These are phyloP conservation scores for Hordeum marinum DNA, from an alignment of 176 grass and related monocot species.

Conservation along the genomic window DNA sequence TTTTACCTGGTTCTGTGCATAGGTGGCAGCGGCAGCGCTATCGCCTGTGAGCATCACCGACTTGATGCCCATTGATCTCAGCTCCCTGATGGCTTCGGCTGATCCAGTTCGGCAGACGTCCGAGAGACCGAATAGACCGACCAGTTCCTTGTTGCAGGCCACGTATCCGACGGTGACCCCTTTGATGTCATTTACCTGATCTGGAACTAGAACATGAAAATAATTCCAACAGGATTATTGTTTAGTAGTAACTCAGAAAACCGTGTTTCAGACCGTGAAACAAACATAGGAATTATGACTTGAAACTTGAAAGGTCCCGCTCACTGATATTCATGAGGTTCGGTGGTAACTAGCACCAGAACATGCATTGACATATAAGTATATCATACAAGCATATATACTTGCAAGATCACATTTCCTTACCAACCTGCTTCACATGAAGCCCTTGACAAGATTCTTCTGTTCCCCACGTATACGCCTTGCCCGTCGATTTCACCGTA, in stretches of 20 bases:
- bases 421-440: constrained; percentile 70
- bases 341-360: neutral
- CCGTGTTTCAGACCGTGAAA: neutral
- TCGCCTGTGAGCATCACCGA: constrained; percentile 95
- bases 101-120: constrained; percentile 84
- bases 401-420: neutral
- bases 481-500: constrained; percentile 77
- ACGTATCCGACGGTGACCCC: constrained; percentile 73
- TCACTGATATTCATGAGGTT: neutral
- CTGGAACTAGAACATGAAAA: too few relatives aligned
- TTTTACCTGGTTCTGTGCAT: constrained; percentile 81
- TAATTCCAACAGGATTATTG: too few relatives aligned
- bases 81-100: constrained; percentile 62
- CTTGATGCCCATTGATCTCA: constrained; percentile 78
- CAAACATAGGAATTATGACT: neutral
- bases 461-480: constrained; percentile 72
- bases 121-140: constrained; percentile 77
- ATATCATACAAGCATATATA: too few relatives aligned
- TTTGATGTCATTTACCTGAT: constrained; percentile 50
- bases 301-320: neutral
- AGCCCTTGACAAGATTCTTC: constrained; percentile 69
- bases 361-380: too few relatives aligned
- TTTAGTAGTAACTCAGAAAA: neutral
- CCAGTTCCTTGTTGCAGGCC: constrained; percentile 39
- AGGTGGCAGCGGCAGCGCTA: constrained; percentile 54